Conservation (phyloP, 208 protist species). For the Leishmania aethiopica region DNA sequence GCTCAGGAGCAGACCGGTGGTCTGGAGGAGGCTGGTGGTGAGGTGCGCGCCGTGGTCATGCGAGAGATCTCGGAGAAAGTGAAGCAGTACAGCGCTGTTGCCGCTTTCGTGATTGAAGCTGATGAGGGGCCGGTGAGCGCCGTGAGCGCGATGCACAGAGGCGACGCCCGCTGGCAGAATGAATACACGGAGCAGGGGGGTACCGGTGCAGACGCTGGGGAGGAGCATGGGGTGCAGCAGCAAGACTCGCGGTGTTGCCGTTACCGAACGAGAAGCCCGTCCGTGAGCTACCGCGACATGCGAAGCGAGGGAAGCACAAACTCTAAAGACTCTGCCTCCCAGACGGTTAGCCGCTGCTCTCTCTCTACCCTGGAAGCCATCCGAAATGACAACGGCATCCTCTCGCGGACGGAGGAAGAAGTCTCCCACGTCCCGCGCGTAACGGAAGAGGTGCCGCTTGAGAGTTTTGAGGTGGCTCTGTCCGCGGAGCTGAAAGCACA, state of each 20-base stretch:
- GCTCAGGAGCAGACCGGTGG: background rate
- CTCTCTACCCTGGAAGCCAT: constrained; percentile 23
- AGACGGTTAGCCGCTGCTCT: constrained; percentile 30
- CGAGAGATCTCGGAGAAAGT: constrained; percentile 40
- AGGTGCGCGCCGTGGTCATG: constrained; percentile 47
- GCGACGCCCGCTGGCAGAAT: background rate
- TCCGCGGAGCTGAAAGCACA: constrained; percentile 34
- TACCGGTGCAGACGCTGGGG: background rate
- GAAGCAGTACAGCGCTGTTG: background rate
- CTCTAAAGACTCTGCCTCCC: constrained; percentile 12
- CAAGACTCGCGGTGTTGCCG: constrained; percentile 7
- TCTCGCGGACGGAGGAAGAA: constrained; percentile 25
- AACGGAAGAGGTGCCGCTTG: constrained; percentile 29
- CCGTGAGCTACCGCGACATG: background rate
- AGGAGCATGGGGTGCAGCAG: constrained; percentile 9
- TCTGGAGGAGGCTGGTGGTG: no score
- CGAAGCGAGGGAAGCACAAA: background rate
- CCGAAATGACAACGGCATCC: constrained; percentile 69
- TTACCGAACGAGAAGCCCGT: background rate
- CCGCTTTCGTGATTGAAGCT: background rate
- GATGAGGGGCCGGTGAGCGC: background rate
- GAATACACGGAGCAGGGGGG: constrained; percentile 1
- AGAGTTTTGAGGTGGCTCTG: constrained; percentile 58
- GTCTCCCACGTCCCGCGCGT: background rate
- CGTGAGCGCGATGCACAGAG: background rate